Conservation (phyloP, 768 basidiomycete genomes). For the Psilocybe cubensis region DNA sequence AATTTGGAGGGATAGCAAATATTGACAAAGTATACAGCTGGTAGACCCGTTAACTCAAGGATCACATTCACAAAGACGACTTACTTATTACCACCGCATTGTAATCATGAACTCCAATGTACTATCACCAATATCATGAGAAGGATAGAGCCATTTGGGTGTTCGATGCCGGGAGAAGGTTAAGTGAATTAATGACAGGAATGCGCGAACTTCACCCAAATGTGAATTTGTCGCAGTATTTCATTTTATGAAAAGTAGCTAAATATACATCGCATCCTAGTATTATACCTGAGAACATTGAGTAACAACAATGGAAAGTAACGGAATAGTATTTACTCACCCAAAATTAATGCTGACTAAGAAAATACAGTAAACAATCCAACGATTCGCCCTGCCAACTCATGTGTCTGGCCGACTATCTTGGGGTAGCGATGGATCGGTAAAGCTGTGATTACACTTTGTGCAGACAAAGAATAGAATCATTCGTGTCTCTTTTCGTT, state of each 20-base stretch:
- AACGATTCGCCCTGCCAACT: constrained; percentile 4
- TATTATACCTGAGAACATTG: constrained; percentile 10
- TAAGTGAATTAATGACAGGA: background rate
- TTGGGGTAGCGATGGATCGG: constrained; percentile 63
- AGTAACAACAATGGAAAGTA: background rate
- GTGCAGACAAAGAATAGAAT: constrained; percentile 90
- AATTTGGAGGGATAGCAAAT: too few relatives aligned
- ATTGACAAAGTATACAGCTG: too few relatives aligned
- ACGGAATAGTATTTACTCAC: background rate
- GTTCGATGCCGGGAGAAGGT: too few relatives aligned
- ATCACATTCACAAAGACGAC: too few relatives aligned
- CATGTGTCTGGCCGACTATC: constrained; percentile 40
- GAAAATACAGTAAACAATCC: constrained; percentile 1
- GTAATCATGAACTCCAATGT: too few relatives aligned
- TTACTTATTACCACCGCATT: too few relatives aligned
- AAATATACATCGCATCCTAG: constrained; percentile 9
- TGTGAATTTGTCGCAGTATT: background rate
- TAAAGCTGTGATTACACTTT: constrained; percentile 77
- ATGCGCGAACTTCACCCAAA: too few relatives aligned
- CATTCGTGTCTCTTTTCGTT: constrained; percentile 95
- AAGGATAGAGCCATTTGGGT: too few relatives aligned
- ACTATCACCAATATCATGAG: too few relatives aligned
- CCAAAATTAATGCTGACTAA: constrained; percentile 6
- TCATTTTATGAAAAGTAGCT: background rate
- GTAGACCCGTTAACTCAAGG: too few relatives aligned